A percentile compares a stretch with the other conserved stretches of the same genome.
Evolutionary conservation across 371 early-diverging fungal genomes (phyloP).

Genomic region (Syncephalastrum monosporum): DNA sequence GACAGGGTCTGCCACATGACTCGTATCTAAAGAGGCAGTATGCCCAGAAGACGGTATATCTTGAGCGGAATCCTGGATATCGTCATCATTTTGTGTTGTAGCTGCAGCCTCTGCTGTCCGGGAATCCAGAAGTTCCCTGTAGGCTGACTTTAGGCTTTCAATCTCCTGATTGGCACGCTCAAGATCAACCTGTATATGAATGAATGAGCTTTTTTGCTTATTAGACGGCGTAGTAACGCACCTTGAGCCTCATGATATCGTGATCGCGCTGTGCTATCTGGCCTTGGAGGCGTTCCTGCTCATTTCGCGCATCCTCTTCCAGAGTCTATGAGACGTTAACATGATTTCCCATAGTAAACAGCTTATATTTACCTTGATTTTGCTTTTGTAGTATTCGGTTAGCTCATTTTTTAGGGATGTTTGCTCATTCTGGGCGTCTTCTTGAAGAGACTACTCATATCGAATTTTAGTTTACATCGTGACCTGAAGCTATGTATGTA

Average conservation of each 20-base stretch:
- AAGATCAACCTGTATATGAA: slow-evolving; percentile 19
- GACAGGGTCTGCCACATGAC: too few relatives aligned
- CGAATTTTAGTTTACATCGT: neutral
- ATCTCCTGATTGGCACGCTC: slow-evolving; percentile 33
- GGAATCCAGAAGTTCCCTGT: too few relatives aligned
- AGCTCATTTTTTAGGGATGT: slow-evolving; percentile 1
- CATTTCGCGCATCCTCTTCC: slow-evolving; percentile 8
- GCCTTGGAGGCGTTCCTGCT: slow-evolving; percentile 4
- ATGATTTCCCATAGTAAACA: neutral
- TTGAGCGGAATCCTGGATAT: too few relatives aligned
- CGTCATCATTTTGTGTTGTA: too few relatives aligned
- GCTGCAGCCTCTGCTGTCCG: too few relatives aligned
- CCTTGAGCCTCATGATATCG: slow-evolving; percentile 11
- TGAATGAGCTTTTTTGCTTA: neutral
- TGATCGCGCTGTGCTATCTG: slow-evolving; percentile 7
- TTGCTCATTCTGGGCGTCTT: neutral
- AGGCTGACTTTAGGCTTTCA: slow-evolving; percentile 19
- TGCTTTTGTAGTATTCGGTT: neutral
- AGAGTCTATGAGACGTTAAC: neutral
- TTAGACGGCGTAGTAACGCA: neutral
- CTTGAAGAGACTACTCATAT: neutral
- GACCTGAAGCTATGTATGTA: neutral
- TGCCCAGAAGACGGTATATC: too few relatives aligned
- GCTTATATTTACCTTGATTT: slow-evolving; percentile 1
- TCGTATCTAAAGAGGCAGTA: too few relatives aligned